Evolutionary conservation across 768 basidiomycete species (phyloP), one percentile per base, ranked within the genome.

Genomic region (Leccinum imitatum): DNA sequence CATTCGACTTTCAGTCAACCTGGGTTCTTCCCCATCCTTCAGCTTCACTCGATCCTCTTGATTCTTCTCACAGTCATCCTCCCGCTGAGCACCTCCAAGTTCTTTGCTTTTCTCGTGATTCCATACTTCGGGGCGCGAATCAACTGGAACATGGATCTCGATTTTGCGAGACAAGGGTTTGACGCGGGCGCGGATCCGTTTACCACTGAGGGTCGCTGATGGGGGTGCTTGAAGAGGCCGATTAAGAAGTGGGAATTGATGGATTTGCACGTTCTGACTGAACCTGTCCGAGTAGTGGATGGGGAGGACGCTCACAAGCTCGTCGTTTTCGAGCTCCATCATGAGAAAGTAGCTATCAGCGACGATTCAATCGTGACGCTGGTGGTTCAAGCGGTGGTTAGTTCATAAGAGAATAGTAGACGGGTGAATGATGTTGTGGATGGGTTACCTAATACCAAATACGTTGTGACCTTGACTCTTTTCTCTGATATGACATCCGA

Each of bases 131-230:
- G 84, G 77, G 37, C 92, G 85, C 21, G 84, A 84, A 70, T 94
- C 92, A n/a, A 85, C 82, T 5, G 92, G 92, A 13, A 94, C 80
- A 71, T 92, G 90, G 23, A 94, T 79, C 71, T 94, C 92, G 33
- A 90, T 71, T 63, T 86, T 79, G 54, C 79, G 82, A 39, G 82
- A 78, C 41, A 78, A 75, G 4, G 86, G 81, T 72, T 92, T 93
- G 62, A 87, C 75, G 35, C 91, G 84, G 6, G 90, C 90, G 35
- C 80, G 80, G 57, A 94, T 90, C 23, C 84, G 82, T 73, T 93
- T 93, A 7, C 93, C 92, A 66, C 84, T 87, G 35, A 80, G 68
- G 41, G 76, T 70, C 7, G 92, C 89, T 3, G 90, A 88, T 31
- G 92, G 91, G 6, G 92, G 91, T 4, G 80, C 81, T 73, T 89